phyloP scores from a whole-genome alignment of 2,329 filamentous ascomycete genomes.

The Apiospora arundinis region DNA sequence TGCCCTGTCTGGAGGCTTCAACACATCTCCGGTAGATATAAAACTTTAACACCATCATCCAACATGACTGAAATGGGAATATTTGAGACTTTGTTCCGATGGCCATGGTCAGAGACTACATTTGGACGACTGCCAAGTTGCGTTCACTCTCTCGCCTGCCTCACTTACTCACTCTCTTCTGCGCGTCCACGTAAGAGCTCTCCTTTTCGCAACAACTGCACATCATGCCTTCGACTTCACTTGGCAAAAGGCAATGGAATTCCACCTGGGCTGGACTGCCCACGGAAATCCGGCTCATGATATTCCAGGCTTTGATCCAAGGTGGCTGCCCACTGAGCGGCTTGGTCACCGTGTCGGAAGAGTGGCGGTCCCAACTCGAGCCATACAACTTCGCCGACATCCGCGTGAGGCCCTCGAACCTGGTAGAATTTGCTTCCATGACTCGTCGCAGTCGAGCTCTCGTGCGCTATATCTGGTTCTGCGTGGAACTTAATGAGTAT shows the following conservation, averaged over 20 bases:
- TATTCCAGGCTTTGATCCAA: conserved; percentile 32
- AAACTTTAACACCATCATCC: too few relatives aligned
- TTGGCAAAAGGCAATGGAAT: background rate
- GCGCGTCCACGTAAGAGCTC: too few relatives aligned
- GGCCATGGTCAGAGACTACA: too few relatives aligned
- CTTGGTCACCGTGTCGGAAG: conserved; percentile 40
- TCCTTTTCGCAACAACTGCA: too few relatives aligned
- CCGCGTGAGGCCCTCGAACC: background rate
- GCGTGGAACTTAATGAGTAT: conserved; percentile 36
- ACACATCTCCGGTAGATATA: too few relatives aligned
- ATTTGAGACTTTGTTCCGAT: too few relatives aligned
- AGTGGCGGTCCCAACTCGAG: conserved; percentile 35
- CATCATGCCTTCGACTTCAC: conserved; percentile 18
- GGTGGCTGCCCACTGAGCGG: conserved; percentile 32
- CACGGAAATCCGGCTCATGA: conserved; percentile 33
- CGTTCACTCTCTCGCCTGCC: too few relatives aligned
- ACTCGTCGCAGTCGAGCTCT: conserved; percentile 34
- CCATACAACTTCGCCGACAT: background rate
- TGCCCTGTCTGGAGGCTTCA: too few relatives aligned
- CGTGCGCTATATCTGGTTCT: conserved; percentile 37
- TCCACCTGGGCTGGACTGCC: background rate
- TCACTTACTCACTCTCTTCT: too few relatives aligned
- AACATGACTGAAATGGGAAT: too few relatives aligned
- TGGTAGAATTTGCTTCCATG: conserved; percentile 33
- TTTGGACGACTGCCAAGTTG: too few relatives aligned